Conservation (phyloP, 2,329 filamentous ascomycete species). For the Epichloe elymi region DNA sequence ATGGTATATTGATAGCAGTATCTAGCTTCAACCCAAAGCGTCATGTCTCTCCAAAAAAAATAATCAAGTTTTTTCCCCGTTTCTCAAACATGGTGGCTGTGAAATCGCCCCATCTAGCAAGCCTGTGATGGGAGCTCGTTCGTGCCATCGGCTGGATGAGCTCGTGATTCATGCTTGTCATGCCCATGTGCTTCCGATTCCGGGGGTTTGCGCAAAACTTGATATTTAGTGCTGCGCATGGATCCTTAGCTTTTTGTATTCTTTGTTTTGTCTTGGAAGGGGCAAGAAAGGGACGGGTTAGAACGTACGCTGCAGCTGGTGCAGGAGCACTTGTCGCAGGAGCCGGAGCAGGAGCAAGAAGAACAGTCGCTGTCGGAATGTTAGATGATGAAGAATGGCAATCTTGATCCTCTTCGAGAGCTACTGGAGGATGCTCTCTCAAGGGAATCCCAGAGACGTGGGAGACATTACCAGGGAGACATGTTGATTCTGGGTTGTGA, state of each 20-base stretch:
- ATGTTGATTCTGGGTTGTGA: conserved; percentile 2
- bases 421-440: too few relatives aligned
- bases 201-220: background rate
- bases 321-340: conserved; percentile 13
- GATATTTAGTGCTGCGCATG: background rate
- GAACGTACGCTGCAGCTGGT: conserved; percentile 11
- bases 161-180: background rate
- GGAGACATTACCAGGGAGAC: conserved; percentile 9
- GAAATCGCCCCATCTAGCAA: background rate
- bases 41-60: too few relatives aligned
- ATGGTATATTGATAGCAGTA: too few relatives aligned
- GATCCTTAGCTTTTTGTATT: background rate
- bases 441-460: too few relatives aligned
- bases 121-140: background rate
- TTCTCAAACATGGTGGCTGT: background rate
- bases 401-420: too few relatives aligned
- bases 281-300: background rate
- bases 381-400: background rate
- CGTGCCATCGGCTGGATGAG: background rate
- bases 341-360: conserved; percentile 12
- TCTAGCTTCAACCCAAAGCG: too few relatives aligned
- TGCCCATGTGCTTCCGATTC: background rate
- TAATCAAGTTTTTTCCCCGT: background rate
- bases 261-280: background rate
- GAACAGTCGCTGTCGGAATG: conserved; percentile 9